These are phyloP conservation scores for Didymella segeticola DNA, from an alignment of 2,329 filamentous ascomycete species.

Conservation along the genomic window DNA sequence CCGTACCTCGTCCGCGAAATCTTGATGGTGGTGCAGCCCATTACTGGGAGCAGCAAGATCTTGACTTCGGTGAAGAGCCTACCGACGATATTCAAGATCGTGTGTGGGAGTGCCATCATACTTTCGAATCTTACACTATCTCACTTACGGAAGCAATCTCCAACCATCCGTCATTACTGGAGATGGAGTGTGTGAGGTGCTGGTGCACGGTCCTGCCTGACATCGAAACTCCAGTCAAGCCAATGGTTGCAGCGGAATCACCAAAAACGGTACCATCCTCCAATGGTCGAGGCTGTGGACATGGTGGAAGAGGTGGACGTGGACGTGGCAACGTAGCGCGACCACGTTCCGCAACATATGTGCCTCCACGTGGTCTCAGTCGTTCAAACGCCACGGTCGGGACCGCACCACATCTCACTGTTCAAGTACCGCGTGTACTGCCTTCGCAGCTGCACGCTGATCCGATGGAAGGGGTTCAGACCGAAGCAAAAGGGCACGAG, in stretches of 20 bases:
- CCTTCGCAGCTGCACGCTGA: background rate
- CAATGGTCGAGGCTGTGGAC: background rate
- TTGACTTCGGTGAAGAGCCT: conserved; percentile 50
- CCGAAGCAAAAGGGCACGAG: background rate
- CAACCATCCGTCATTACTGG: background rate
- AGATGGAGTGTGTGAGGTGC: conserved; percentile 42
- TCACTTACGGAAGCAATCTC: conserved; percentile 21
- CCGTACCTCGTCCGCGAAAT: conserved; percentile 30
- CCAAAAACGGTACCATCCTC: background rate
- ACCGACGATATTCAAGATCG: conserved; percentile 31
- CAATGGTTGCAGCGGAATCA: background rate
- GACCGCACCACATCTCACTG: conserved; percentile 7
- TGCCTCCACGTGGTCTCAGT: conserved; percentile 18
- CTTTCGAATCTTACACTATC: conserved; percentile 27
- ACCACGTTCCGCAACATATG: conserved; percentile 5
- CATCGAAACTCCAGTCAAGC: conserved; percentile 18
- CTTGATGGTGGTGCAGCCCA: conserved; percentile 41
- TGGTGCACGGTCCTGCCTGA: conserved; percentile 36
- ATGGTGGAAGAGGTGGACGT: background rate
- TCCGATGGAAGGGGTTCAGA: background rate
- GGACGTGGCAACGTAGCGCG: conserved; percentile 1
- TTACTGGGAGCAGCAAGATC: conserved; percentile 39
- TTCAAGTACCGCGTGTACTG: background rate
- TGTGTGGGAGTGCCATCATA: conserved; percentile 36
- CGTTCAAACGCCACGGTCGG: conserved; percentile 12